Evolutionary conservation across 176 grass and related monocot species (phyloP).

Genomic region (Ensete glaucum): DNA sequence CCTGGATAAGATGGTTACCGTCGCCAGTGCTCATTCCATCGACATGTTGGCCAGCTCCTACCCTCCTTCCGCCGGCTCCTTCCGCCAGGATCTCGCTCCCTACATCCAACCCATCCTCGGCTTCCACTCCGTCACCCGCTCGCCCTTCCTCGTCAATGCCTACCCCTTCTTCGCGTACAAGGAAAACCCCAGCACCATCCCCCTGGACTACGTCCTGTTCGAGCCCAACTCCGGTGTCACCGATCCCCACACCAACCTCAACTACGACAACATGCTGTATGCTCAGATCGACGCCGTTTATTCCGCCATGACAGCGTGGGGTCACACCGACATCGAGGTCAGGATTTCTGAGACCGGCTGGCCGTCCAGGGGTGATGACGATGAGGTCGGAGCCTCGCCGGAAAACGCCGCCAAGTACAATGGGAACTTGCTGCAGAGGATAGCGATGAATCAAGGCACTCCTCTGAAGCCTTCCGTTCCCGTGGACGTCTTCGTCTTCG

Average conservation of each 20-base stretch:
- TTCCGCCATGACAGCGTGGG: not conserved
- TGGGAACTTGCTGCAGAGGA: slow-evolving; percentile 4
- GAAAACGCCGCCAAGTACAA: slow-evolving; percentile 5
- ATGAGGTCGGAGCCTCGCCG: not conserved
- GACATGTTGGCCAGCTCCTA: slow-evolving; percentile 54
- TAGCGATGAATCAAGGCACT: slow-evolving; percentile 4
- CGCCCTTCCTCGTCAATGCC: slow-evolving; percentile 71
- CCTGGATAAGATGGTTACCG: slow-evolving; percentile 35
- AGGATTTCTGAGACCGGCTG: slow-evolving; percentile 9
- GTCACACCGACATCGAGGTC: not conserved
- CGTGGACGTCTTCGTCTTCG: slow-evolving; percentile 1
- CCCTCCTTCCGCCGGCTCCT: slow-evolving; percentile 54
- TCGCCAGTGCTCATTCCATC: slow-evolving; percentile 58
- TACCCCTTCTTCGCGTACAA: slow-evolving; percentile 49
- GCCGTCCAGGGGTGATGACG: slow-evolving; percentile 1
- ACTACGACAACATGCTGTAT: slow-evolving; percentile 18
- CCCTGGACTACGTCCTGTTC: slow-evolving; percentile 2
- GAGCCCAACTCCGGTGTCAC: not conserved
- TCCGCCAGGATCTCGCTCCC: slow-evolving; percentile 14
- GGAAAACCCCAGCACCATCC: not conserved
- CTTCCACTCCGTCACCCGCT: slow-evolving; percentile 39
- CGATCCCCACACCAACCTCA: not conserved
- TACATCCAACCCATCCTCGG: slow-evolving; percentile 44
- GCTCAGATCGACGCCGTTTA: slow-evolving; percentile 5
- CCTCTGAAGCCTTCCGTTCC: not conserved